Conservation (phyloP, 2,329 filamentous ascomycete genomes). For the Rutstroemia sp. region DNA sequence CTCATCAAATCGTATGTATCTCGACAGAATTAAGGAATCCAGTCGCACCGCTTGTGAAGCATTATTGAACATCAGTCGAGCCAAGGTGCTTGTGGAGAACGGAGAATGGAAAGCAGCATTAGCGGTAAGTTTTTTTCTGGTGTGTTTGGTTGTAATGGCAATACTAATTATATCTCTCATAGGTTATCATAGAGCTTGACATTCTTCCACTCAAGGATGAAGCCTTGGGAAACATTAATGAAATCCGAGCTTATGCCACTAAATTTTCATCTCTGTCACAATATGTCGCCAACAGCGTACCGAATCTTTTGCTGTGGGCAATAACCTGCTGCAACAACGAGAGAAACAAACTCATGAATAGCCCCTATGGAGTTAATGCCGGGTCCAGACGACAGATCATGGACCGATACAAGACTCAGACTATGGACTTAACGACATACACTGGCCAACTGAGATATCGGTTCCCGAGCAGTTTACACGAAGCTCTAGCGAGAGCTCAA, state of each 20-base stretch:
- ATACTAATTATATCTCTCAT: constrained; percentile 18
- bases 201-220: constrained; percentile 64
- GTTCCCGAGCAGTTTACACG: constrained; percentile 78
- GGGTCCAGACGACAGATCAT: constrained; percentile 56
- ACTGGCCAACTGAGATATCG: constrained; percentile 88
- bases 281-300: constrained; percentile 80
- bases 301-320: constrained; percentile 89
- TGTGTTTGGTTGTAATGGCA: constrained; percentile 3
- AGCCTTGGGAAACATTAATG: constrained; percentile 65
- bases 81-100: constrained; percentile 50
- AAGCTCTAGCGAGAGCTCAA: constrained; percentile 70
- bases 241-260: constrained; percentile 72
- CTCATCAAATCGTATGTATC: constrained; percentile 51
- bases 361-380: constrained; percentile 68
- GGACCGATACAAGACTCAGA: constrained; percentile 68
- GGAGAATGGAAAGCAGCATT: constrained; percentile 54
- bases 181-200: constrained; percentile 67
- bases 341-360: constrained; percentile 60
- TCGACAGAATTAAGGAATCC: constrained; percentile 47
- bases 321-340: constrained; percentile 79
- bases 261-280: constrained; percentile 73
- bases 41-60: constrained; percentile 53
- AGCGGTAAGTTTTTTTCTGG: constrained; percentile 47
- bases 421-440: constrained; percentile 87
- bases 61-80: constrained; percentile 52